Evolutionary conservation across 176 grass and related monocot species (phyloP).

Genomic region (bread wheat (Triticum aestivum)): DNA sequence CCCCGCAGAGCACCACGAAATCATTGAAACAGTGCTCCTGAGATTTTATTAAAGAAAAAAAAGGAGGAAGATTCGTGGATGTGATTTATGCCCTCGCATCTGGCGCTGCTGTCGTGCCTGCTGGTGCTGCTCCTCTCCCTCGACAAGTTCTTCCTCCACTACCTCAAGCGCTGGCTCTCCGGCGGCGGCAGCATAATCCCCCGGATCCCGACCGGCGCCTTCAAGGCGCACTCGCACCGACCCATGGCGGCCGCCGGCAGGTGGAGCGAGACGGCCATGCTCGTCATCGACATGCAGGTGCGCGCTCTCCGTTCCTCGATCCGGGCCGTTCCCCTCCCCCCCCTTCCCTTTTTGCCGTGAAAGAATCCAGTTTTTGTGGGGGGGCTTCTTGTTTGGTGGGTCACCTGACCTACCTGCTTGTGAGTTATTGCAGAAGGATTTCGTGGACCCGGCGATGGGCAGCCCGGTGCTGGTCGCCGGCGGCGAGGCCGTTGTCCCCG

Average conservation of each 20-base stretch:
- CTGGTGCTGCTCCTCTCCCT: conserved; percentile 47
- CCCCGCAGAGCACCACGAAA: no score
- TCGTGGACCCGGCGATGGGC: conserved; percentile 52
- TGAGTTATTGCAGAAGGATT: conserved; percentile 50
- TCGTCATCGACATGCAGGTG: conserved; percentile 84
- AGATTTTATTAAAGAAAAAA: not conserved
- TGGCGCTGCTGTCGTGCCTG: conserved; percentile 41
- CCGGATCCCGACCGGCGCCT: not conserved
- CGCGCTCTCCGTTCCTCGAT: not conserved
- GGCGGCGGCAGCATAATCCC: not conserved
- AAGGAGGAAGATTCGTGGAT: not conserved
- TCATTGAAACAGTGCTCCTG: not conserved
- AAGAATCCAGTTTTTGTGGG: not conserved
- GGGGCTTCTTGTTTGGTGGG: not conserved
- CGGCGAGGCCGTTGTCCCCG: conserved; percentile 30
- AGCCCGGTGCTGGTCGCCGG: conserved; percentile 57
- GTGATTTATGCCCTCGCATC: conserved; percentile 55
- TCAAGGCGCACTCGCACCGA: not conserved
- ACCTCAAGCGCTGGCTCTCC: conserved; percentile 40
- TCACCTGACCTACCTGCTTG: not conserved
- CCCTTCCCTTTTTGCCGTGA: not conserved
- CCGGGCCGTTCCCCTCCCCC: not conserved
- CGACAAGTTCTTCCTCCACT: conserved; percentile 44
- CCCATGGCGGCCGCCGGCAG: conserved; percentile 30
- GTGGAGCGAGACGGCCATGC: conserved; percentile 61